Conservation (phyloP, 306 rosid species). For the Acacia crassicarpa region DNA sequence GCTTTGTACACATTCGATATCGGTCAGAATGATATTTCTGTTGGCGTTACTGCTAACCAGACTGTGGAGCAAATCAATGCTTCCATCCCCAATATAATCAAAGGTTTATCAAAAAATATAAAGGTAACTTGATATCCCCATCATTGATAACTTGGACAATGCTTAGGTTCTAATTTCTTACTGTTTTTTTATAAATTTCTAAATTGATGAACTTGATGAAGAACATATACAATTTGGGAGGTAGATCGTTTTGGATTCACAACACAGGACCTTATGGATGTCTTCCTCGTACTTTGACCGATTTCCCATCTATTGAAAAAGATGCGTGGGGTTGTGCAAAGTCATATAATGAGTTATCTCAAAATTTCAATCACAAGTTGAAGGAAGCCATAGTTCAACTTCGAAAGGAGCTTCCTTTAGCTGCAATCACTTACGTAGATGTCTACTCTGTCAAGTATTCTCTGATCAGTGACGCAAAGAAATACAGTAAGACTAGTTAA, state of each 20-base stretch:
- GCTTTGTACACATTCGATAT: constrained; percentile 14
- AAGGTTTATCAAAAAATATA: too few species aligned
- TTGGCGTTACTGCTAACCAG: constrained; percentile 11
- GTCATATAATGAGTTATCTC: constrained; percentile 24
- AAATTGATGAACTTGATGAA: not conserved
- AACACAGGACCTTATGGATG: constrained; percentile 48
- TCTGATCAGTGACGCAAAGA: constrained; percentile 37
- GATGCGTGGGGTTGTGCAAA: constrained; percentile 61
- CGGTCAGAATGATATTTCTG: not conserved
- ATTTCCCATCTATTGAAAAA: constrained; percentile 25
- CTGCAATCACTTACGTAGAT: constrained; percentile 74
- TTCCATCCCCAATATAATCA: constrained; percentile 38
- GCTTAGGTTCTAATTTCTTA: too few species aligned
- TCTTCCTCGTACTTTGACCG: constrained; percentile 31
- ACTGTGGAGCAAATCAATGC: constrained; percentile 39
- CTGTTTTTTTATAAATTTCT: too few species aligned
- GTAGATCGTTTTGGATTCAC: constrained; percentile 49
- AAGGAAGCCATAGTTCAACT: constrained; percentile 49
- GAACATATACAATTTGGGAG: constrained; percentile 41
- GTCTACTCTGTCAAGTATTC: constrained; percentile 41
- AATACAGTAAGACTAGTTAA: constrained; percentile 42
- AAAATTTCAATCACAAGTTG: constrained; percentile 52
- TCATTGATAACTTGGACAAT: too few species aligned
- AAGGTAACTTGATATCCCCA: too few species aligned
- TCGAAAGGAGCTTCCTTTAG: constrained; percentile 50